These are phyloP conservation scores for Lepidium didymum DNA, from an alignment of 345 rosid species.

Conservation along the genomic window DNA sequence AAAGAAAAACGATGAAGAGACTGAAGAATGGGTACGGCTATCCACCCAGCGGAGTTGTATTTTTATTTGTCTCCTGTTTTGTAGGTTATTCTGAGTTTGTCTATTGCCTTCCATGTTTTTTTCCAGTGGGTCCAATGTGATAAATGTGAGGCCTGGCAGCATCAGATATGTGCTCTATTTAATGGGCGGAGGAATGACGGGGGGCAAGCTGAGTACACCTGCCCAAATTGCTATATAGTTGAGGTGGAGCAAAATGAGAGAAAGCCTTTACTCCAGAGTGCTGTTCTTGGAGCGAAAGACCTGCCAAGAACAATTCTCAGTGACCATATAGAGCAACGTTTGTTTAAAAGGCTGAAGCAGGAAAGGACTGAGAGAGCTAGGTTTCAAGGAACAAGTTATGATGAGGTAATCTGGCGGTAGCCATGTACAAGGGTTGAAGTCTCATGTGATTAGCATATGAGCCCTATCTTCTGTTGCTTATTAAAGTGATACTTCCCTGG, in stretches of 20 bases:
- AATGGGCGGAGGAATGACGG: constrained; percentile 99
- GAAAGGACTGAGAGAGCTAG: constrained; percentile 89
- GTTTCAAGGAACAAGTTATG: constrained; percentile 61
- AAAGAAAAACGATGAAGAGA: constrained; percentile 97
- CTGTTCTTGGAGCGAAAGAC: constrained; percentile 98
- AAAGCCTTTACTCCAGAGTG: constrained; percentile 88
- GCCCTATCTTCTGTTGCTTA: background rate
- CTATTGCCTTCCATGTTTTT: constrained; percentile 18
- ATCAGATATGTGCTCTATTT: constrained; percentile 96
- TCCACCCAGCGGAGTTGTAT: background rate
- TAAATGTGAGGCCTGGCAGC: constrained; percentile 99
- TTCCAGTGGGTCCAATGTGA: constrained; percentile 99
- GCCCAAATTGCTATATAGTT: constrained; percentile 87
- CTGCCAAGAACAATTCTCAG: constrained; percentile 89
- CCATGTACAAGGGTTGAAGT: constrained; percentile 8
- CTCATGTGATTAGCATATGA: background rate
- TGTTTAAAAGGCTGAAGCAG: constrained; percentile 60
- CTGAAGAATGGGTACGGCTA: constrained; percentile 91
- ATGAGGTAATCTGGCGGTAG: constrained; percentile 56
- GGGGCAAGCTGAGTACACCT: constrained; percentile 99
- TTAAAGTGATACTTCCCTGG: background rate
- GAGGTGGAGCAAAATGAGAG: constrained; percentile 94
- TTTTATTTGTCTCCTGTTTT: constrained; percentile 1
- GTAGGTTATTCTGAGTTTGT: constrained; percentile 8
- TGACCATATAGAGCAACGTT: constrained; percentile 91